These are phyloP conservation scores for Coniosporium tulheliwenetii DNA, from an alignment of 2,329 filamentous ascomycete species.

Conservation along the genomic window DNA sequence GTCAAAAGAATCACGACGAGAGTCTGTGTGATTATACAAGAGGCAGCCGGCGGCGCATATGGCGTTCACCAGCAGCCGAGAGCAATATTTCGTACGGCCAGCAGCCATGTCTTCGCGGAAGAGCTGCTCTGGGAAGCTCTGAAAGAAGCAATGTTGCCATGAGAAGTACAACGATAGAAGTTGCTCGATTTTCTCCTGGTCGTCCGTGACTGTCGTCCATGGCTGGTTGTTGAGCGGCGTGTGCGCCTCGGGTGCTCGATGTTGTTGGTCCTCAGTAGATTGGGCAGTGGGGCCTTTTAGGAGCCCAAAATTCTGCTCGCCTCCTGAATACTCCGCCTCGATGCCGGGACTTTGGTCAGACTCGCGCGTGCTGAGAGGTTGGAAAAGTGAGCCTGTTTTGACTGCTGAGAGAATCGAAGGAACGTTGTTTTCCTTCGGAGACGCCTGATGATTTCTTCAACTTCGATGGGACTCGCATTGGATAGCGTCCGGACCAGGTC, in stretches of 20 bases:
- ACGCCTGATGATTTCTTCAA: slow-evolving; percentile 8
- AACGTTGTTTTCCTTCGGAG: slow-evolving; percentile 4
- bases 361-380: slow-evolving; percentile 2
- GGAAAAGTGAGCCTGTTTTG: slow-evolving; percentile 1
- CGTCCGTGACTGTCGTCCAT: slow-evolving; percentile 8
- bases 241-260: neutral
- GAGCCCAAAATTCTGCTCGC: slow-evolving; percentile 5
- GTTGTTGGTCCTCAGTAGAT: neutral
- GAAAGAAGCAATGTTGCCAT: slow-evolving; percentile 9
- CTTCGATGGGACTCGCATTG: slow-evolving; percentile 2
- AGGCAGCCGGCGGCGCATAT: slow-evolving; percentile 7
- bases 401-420: slow-evolving; percentile 3
- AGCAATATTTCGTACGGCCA: slow-evolving; percentile 6
- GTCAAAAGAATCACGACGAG: slow-evolving; percentile 3
- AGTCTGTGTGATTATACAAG: slow-evolving; percentile 3
- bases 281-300: slow-evolving; percentile 4
- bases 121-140: slow-evolving; percentile 8
- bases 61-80: slow-evolving; percentile 7
- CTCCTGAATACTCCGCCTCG: slow-evolving; percentile 6
- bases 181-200: slow-evolving; percentile 5
- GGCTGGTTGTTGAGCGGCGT: slow-evolving; percentile 1
- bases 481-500: slow-evolving; percentile 3
- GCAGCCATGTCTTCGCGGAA: slow-evolving; percentile 7
- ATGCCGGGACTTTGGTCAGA: slow-evolving; percentile 3
- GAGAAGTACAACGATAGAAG: slow-evolving; percentile 7